Evolutionary conservation across 176 grass and related monocot genomes (phyloP).

Genomic region (Carex littledalei): DNA sequence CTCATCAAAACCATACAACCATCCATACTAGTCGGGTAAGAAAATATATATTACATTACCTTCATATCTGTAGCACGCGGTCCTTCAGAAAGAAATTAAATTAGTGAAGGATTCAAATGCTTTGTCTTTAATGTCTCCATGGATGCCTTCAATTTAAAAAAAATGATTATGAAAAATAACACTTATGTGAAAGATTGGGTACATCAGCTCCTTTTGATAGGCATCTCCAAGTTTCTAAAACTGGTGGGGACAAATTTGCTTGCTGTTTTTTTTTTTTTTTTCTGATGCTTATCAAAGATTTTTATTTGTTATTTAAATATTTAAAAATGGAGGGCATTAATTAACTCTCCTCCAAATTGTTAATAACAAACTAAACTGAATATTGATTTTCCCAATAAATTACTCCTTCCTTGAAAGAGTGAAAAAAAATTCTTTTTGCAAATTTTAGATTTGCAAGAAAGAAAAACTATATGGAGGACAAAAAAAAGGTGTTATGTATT

Average conservation of each 20-base stretch:
- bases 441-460: too few species aligned
- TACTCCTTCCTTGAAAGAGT: too few species aligned
- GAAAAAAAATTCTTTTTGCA: too few species aligned
- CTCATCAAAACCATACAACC: conserved; percentile 31
- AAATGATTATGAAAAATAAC: background rate
- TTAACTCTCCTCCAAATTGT: background rate
- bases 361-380: too few species aligned
- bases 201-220: background rate
- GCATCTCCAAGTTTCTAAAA: background rate
- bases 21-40: conserved; percentile 46
- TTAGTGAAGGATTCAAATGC: background rate
- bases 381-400: too few species aligned
- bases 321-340: background rate
- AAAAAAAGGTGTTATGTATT: too few species aligned
- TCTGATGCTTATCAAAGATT: background rate
- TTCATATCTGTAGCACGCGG: background rate
- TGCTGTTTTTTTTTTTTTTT: background rate
- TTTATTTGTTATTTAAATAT: background rate
- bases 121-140: background rate
- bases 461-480: too few species aligned
- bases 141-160: background rate
- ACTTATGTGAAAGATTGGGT: background rate
- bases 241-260: background rate
- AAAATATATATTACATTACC: background rate
- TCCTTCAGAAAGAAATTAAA: background rate